These are phyloP conservation scores for Agrocybe praecox DNA, from an alignment of 768 basidiomycete genomes.

Conservation along the genomic window DNA sequence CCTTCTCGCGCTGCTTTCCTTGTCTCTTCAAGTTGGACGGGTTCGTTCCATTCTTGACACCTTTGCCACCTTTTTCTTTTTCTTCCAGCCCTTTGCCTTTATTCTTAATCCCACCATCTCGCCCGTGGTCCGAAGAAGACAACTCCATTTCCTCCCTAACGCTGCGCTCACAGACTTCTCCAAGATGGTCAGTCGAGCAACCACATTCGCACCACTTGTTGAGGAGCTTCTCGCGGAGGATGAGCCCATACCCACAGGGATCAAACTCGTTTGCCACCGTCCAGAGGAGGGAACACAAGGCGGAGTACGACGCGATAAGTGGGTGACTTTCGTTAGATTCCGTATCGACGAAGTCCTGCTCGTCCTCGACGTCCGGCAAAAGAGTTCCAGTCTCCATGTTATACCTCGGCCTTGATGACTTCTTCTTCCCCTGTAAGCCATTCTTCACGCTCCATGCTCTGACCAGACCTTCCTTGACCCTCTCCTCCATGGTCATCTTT, in stretches of 20 bases:
- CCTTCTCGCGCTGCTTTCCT: slow-evolving; percentile 63
- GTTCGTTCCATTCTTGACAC: slow-evolving; percentile 12
- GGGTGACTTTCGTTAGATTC: not conserved
- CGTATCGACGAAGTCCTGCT: no score
- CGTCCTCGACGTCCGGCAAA: no score
- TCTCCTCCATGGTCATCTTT: not conserved
- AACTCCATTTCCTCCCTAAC: slow-evolving; percentile 67
- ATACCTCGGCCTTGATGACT: no score
- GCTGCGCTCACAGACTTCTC: slow-evolving; percentile 75
- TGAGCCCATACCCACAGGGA: slow-evolving; percentile 69
- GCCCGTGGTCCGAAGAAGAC: not conserved
- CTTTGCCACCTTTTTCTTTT: not conserved
- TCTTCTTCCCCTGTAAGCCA: not conserved
- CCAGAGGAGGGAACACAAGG: slow-evolving; percentile 67
- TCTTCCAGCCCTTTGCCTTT: not conserved
- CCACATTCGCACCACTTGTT: slow-evolving; percentile 83
- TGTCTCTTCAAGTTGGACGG: slow-evolving; percentile 27
- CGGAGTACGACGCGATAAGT: slow-evolving; percentile 49
- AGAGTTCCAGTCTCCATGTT: not conserved
- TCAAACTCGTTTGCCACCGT: slow-evolving; percentile 72
- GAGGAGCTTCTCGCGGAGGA: slow-evolving; percentile 71
- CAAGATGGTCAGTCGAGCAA: slow-evolving; percentile 77
- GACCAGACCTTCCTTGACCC: not conserved
- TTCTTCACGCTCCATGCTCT: not conserved
- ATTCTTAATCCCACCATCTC: slow-evolving; percentile 18